phyloP scores from a whole-genome alignment of 345 rosid genomes.

The Gossypioides kirkii region DNA sequence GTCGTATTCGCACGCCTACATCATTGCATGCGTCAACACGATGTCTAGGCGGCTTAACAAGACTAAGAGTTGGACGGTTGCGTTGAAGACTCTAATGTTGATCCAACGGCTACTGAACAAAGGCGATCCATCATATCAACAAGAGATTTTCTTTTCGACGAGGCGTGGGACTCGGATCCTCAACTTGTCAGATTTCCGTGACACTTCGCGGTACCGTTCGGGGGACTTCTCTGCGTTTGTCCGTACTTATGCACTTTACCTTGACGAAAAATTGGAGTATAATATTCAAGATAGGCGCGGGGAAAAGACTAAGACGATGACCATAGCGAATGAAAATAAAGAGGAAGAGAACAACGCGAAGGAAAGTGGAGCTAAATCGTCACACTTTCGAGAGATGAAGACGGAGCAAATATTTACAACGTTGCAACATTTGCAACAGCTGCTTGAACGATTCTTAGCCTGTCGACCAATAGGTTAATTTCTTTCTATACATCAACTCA shows the following conservation, averaged over 20 bases:
- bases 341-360: constrained; percentile 25
- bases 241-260: constrained; percentile 65
- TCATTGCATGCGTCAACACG: constrained; percentile 47
- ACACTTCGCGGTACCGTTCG: constrained; percentile 43
- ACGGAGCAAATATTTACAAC: constrained; percentile 50
- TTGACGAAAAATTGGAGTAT: constrained; percentile 73
- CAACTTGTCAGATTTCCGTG: constrained; percentile 78
- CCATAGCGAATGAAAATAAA: constrained; percentile 30
- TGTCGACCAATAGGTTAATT: constrained; percentile 82
- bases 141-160: constrained; percentile 89
- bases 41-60: constrained; percentile 67
- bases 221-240: constrained; percentile 92
- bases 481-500: not conserved
- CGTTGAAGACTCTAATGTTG: constrained; percentile 65
- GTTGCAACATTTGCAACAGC: constrained; percentile 68
- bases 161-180: constrained; percentile 76
- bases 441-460: constrained; percentile 75
- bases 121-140: constrained; percentile 72
- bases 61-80: constrained; percentile 85
- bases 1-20: constrained; percentile 52
- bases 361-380: constrained; percentile 26
- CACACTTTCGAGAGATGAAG: constrained; percentile 59
- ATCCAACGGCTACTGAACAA: constrained; percentile 59
- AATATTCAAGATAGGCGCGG: constrained; percentile 61
- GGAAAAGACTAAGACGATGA: constrained; percentile 19